Base-by-base conservation (phyloP, 768 basidiomycete species). In the Boletus vermiculosoides region DNA sequence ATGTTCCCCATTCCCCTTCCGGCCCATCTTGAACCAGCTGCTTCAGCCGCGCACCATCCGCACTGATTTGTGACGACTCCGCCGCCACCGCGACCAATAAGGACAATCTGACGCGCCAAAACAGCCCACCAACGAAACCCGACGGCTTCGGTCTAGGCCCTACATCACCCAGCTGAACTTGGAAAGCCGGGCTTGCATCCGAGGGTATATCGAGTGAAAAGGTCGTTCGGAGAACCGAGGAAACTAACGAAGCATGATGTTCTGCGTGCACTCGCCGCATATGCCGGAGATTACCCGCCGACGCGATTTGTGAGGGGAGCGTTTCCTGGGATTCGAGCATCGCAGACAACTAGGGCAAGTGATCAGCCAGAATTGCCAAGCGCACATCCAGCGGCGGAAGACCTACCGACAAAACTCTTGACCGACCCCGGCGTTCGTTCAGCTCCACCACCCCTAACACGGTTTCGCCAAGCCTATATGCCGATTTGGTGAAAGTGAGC, bases 171-270 rank as follows among this genome's bases (percentile, higher is more conserved):
- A 88, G 77, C 49, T 78, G 75, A 2, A 94, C 77, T 51, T 85
- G 79, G 73, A 98, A 98, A 0, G 87, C 88, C 0, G 96, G 94
- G 50, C 91, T 89, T 0, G 88, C 92, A 55, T 97, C 96, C 1
- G 88, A 84, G 0, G 95, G 96, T 56, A 99, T 95, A 67, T 95
- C 94, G 3, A 99, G 82, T 15, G 88, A 77, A 74, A 98, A 98
- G 0, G 89, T 86, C 31, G 91, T 86, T 28, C 94, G 86, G 0
- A 86, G 77, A 0, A 86, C 86, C 45, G 88, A 83, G 3, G 83
- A 71, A 6, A 88, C 83, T 66, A 93, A 87, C 12, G 87, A 85
- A 1, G 90, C 83, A 64, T 91, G 87, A 50, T 92, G 86, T 68
- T 97, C 94, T 0, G 93, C 90, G 65, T 97, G 92, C 0, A 90